Conservation (phyloP, 2,329 filamentous ascomycete genomes). For the Penicillium occitanis region DNA sequence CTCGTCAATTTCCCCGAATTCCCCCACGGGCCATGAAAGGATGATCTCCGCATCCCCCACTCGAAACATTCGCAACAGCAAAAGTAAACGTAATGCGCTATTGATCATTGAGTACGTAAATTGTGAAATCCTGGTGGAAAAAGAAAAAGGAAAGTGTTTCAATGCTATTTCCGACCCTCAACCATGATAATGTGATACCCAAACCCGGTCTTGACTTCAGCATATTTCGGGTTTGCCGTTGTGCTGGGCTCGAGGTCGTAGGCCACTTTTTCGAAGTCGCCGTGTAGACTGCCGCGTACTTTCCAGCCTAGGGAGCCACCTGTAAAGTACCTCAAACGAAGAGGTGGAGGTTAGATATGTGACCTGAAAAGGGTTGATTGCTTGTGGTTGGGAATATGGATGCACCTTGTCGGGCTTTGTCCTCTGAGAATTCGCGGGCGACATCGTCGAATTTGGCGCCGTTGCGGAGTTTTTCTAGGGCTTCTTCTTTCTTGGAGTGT, state of each 20-base stretch:
- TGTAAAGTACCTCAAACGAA: constrained; percentile 28
- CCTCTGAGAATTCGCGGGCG: constrained; percentile 63
- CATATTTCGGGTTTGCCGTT: constrained; percentile 61
- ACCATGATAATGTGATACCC: constrained; percentile 71
- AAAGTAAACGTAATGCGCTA: neutral
- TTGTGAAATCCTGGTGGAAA: neutral
- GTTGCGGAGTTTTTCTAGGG: constrained; percentile 58
- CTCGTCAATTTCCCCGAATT: neutral
- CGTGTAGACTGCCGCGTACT: constrained; percentile 55
- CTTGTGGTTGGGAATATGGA: neutral
- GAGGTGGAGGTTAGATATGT: neutral
- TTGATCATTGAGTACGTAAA: constrained; percentile 1
- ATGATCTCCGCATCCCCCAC: constrained; percentile 6
- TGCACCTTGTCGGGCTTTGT: constrained; percentile 60
- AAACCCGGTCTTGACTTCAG: constrained; percentile 62
- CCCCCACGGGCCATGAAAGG: neutral
- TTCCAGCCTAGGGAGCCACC: constrained; percentile 66
- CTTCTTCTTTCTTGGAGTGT: constrained; percentile 65
- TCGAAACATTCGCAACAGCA: neutral
- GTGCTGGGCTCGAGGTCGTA: constrained; percentile 63
- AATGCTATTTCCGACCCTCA: constrained; percentile 61
- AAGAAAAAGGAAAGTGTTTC: neutral
- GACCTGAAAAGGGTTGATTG: neutral
- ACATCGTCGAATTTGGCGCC: constrained; percentile 66
- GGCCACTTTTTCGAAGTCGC: constrained; percentile 61